Percentiles rank a stretch among this genome's conserved stretches.
These are phyloP conservation scores for Didymella pinodella DNA, from an alignment of 2,329 filamentous ascomycete genomes.

Conservation along the genomic window DNA sequence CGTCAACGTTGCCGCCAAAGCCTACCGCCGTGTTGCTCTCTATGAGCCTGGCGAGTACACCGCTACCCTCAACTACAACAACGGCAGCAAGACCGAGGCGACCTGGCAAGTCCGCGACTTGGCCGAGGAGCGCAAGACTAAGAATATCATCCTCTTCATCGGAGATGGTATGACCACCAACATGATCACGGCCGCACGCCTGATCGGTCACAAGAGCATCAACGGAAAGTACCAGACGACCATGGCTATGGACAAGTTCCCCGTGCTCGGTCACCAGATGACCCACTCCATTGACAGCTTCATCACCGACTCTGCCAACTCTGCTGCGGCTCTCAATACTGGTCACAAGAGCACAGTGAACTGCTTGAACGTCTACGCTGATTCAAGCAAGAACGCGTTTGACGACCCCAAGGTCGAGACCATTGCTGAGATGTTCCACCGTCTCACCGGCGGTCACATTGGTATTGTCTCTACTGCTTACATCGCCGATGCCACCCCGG, in stretches of 20 bases:
- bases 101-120: slow-evolving; percentile 80
- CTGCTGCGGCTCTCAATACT: slow-evolving; percentile 79
- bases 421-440: slow-evolving; percentile 78
- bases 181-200: slow-evolving; percentile 80
- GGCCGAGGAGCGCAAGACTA: slow-evolving; percentile 73
- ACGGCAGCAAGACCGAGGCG: slow-evolving; percentile 73
- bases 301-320: slow-evolving; percentile 89
- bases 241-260: slow-evolving; percentile 83
- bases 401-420: slow-evolving; percentile 90
- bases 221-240: slow-evolving; percentile 83
- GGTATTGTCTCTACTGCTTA: slow-evolving; percentile 79
- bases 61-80: slow-evolving; percentile 78
- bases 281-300: slow-evolving; percentile 85
- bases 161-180: slow-evolving; percentile 75
- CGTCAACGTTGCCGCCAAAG: slow-evolving; percentile 82
- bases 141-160: slow-evolving; percentile 87
- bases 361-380: slow-evolving; percentile 80
- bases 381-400: slow-evolving; percentile 75
- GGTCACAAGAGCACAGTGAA: slow-evolving; percentile 88
- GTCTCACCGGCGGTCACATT: slow-evolving; percentile 68
- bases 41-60: slow-evolving; percentile 82
- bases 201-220: slow-evolving; percentile 81
- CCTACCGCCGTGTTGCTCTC: slow-evolving; percentile 76
- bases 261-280: slow-evolving; percentile 86
- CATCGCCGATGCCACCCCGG: slow-evolving; percentile 83